Base-by-base conservation (phyloP, 2,329 filamentous ascomycete genomes). In the Pyrenochaeta sp. region DNA sequence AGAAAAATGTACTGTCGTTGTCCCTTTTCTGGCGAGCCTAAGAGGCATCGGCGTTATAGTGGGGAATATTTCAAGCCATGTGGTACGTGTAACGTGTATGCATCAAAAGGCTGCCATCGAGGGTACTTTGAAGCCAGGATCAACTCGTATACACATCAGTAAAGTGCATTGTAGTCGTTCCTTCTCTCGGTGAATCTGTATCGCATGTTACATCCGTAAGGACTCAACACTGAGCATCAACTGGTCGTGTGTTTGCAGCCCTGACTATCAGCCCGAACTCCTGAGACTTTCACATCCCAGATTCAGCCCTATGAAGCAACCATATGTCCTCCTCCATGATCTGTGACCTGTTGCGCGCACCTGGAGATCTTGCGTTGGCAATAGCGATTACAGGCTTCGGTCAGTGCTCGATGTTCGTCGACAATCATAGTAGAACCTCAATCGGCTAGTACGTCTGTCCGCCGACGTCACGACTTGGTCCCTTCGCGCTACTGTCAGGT, bases 401-500 rank as follows among this genome's bases (percentile, higher is more conserved):
- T 64, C 54, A 52, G 56, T 60, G 45, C 55, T 54, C 48, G 44
- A 60, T 42, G 49, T 39, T 45, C 32, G 55, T 46, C 54, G 51
- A 47, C 57, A 55, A 63, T 67, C 60, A 64, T 51, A 56, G 63
- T 64, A 30, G 51, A 46, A 40, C 47, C 56, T 48, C 42, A 50
- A 63, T 66, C 51, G 61, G 63, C 46, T 58, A 65, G 57, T 43
- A 45, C 47, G 33, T 29, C 29, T 47, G 58, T 37, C 45, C 53
- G 58, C 51, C 64, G 61, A 68, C 65, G 65, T 68, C 65, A 68
- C 59, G 58, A 67, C 60, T 68, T 50, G 50, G 32, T 40, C n/a
- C 23, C 35, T 21, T 37, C 20, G 15, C 18, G 14, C 36, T 39
- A 39, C 36, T 18, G 20, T n/a, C 15, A 59, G 42, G 48, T 55